Percentiles rank a stretch among this genome's conserved stretches.
Conservation (phyloP, 495 filamentous ascomycete genomes). For the Lasiosphaeria ovina region DNA sequence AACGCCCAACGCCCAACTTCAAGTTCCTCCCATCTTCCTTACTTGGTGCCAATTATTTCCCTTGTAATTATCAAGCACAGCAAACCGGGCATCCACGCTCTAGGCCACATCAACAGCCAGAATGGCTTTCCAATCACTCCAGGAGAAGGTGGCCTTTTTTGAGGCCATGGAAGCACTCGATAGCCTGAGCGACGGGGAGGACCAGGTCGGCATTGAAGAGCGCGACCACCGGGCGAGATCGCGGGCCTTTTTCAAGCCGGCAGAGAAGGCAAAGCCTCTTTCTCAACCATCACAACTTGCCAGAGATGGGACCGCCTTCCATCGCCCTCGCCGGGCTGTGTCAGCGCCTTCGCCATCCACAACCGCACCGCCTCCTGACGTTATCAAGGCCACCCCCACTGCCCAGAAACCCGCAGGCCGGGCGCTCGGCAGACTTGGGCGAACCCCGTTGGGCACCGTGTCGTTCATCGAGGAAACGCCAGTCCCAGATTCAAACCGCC, state of each 20-base stretch:
- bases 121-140: conserved; percentile 21
- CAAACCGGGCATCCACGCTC: no score
- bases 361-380: neutral
- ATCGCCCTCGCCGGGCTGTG: conserved; percentile 11
- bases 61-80: no score
- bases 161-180: conserved; percentile 25
- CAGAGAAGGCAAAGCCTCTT: conserved; percentile 8
- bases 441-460: neutral
- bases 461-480: conserved; percentile 29
- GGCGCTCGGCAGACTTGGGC: neutral
- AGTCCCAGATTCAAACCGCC: conserved; percentile 15
- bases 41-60: no score
- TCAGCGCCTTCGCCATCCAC: conserved; percentile 20
- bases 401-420: neutral
- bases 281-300: neutral
- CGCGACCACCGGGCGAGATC: conserved; percentile 20
- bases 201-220: conserved; percentile 23
- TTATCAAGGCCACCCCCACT: conserved; percentile 26
- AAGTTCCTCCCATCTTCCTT: no score
- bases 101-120: neutral
- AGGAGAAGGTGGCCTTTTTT: conserved; percentile 32
- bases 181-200: conserved; percentile 20
- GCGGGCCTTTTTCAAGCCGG: conserved; percentile 23
- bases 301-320: neutral
- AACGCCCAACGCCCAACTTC: no score